Base-by-base conservation (phyloP, 2,329 filamentous ascomycete species). In the Epichloe sylvatica region DNA sequence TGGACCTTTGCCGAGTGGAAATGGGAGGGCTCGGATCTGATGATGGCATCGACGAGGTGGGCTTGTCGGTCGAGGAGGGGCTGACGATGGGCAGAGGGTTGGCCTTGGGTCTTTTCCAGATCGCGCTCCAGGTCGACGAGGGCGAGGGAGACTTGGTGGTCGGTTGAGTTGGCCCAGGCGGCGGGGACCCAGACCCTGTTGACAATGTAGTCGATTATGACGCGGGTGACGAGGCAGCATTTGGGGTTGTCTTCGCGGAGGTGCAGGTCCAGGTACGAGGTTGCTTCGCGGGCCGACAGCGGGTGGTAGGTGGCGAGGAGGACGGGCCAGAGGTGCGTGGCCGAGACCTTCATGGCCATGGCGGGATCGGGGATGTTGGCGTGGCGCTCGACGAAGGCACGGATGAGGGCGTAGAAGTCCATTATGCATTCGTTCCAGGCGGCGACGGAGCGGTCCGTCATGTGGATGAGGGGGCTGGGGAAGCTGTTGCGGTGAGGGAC, bases 161-260 rank as follows among this genome's bases (percentile, higher is more conserved):
- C 65, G 5, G 64, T 63, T 6, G 65, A 45, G 19, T 66, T 66
- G 47, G 60, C 60, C 68, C 68, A 71, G 5, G 67, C 67, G 34
- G 60, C 59, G 5, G 65, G 62, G 2, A 64, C 62, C 66, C 68
- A 69, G 38, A 70, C 64, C 3, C 66, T 60, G 51, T 67, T 67
- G 49, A 70, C 67, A 39, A 71, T 60, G 49, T 66, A 70, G 56
- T 70, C 68, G 33, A 70, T 62, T 19, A 70, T 62, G 52, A 70
- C 61, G 6, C 68, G 64, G 2, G 68, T 69, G 15, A 71, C 64
- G n/a, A 71, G 61, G 53, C 68, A 70, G 3, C 64, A 63, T 56
- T 70, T 70, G 45, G 65, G 62, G 49, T 65, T 65, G 35, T 63
- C 60, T 21, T 67, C 64, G 48, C 63, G 63, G 21, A 71, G 60